These are phyloP conservation scores for Sambucus nigra DNA, from an alignment of 129 eudicot genomes.

Conservation along the genomic window DNA sequence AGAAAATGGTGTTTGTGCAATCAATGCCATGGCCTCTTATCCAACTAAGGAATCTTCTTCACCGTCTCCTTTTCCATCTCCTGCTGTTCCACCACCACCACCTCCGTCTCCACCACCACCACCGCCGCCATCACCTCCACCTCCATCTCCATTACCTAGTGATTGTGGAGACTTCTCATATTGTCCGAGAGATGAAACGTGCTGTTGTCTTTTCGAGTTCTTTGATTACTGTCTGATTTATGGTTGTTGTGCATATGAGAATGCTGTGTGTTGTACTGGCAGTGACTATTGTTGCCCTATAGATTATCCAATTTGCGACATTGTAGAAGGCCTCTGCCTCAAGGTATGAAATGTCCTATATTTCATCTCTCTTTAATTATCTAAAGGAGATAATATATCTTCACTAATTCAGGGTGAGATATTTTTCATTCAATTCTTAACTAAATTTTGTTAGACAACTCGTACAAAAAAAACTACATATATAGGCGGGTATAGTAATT, in stretches of 20 bases:
- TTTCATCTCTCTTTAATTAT: too few relatives aligned
- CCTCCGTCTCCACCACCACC: conserved; percentile 27
- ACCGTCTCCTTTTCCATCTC: conserved; percentile 26
- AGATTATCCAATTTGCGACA: conserved; percentile 56
- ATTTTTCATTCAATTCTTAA: neutral
- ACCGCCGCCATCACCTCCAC: conserved; percentile 20
- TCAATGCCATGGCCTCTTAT: conserved; percentile 44
- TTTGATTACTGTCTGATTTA: conserved; percentile 32
- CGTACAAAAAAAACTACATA: too few relatives aligned
- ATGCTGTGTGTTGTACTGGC: conserved; percentile 50
- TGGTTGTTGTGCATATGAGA: conserved; percentile 45
- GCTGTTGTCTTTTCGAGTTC: conserved; percentile 47
- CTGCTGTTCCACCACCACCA: conserved; percentile 29
- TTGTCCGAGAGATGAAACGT: conserved; percentile 40
- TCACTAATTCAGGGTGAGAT: neutral
- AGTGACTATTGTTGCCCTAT: conserved; percentile 43
- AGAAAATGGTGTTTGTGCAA: conserved; percentile 51
- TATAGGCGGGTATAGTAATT: too few relatives aligned
- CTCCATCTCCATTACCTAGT: conserved; percentile 33
- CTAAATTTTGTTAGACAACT: neutral
- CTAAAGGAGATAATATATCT: neutral
- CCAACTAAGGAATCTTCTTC: conserved; percentile 27
- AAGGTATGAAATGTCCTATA: conserved; percentile 23
- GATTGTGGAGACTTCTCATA: conserved; percentile 36
- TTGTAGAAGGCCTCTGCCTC: conserved; percentile 39